Evolutionary conservation across 2,329 filamentous ascomycete species (phyloP), one percentile per base, ranked within the genome.

Genomic region (Alternaria rosae): DNA sequence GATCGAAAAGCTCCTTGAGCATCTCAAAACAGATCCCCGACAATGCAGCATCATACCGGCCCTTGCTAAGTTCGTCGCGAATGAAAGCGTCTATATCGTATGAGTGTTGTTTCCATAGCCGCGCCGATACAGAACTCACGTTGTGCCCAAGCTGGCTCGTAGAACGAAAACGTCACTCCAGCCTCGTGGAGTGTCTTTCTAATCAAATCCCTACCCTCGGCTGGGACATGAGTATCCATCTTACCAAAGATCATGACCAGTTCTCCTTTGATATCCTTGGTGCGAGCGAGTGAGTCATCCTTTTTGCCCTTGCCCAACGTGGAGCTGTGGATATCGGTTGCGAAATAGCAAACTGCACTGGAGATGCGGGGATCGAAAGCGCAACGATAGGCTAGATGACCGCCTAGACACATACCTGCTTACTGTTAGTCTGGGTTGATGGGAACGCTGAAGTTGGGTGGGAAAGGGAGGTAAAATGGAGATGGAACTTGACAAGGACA

Each of bases 81-180:
- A 97, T 96, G 76, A 97, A 97, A 6, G 94, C 94, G 82, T 97
- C 86, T 86, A 38, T 21, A 51, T 5, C 47, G 20, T 21, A 64
- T 54, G 56, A 21, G 3, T 35, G 10, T 6, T 6, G 26, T 55
- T 20, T 56, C 57, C 45, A 54, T 9, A 10, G 1, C 13, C 1
- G 28, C 25, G 5, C 3, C 2, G 28, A 26, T 54, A 53, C 26
- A 43, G 30, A 10, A 84, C 85, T 74, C 78, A 88, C 86, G 94
- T 80, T 97, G 94, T 4, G 94, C 93, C 88, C 92, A 94, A n/a
- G 92, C 92, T 67, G 92, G 89, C 82, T 97, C 94, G 80, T 95
- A 93, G 78, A 92, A 97, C 75, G 88, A 91, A 73, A 94, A 94
- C 10, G 86, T 84, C 6, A 90, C 86, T 10, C 90, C 91, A 6